Base-by-base conservation (phyloP, 495 filamentous ascomycete species). In the Tetracladium marchalianum region DNA sequence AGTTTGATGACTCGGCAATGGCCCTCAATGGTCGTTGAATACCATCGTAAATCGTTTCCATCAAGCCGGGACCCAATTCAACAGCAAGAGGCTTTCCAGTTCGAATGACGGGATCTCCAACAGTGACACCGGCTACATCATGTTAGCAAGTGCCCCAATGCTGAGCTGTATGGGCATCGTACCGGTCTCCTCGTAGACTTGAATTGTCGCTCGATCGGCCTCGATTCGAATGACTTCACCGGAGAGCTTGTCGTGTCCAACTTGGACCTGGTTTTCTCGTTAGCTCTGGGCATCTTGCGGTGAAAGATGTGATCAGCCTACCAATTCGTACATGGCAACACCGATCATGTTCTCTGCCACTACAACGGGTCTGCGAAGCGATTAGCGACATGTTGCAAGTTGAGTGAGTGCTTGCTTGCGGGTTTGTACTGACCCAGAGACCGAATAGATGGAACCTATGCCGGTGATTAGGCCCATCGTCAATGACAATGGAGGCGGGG, bases 271-370 rank as follows among this genome's bases (percentile, higher is more conserved):
- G n/a, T 45, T 31, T 16, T 3, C 17, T 34, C 35, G 35, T 58
- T 16, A 61, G 56, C 43, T 41, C 11, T 24, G 18, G 22, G 51
- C 54, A 51, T 49, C n/a, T 45, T 22, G 24, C 31, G 40, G 36
- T 46, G 13, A 47, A 9, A 38, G 19, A 11, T 35, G n/a, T 9
- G 22, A 13, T 19, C 16, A 22, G 52, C 74, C 50, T 68, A 90
- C 90, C 77, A 99, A 70, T 71, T 99, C 92, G 75, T 99, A 96
- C 93, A 99, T 97, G 60, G 92, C 89, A 81, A 92, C 93, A 61
- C 92, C 92, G 61, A 89, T 85, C 90, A 97, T 95, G 65, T 96
- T 80, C 72, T 97, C 90, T 62, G 93, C 92, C 55, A 97, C 80
- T 54, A 97, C 82, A 70, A 99, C 92, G 56, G 92, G 93, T 43